These are phyloP conservation scores for Maudiozyma serrabonitensis DNA, from an alignment of 805 yeast genomes.

Conservation along the genomic window DNA sequence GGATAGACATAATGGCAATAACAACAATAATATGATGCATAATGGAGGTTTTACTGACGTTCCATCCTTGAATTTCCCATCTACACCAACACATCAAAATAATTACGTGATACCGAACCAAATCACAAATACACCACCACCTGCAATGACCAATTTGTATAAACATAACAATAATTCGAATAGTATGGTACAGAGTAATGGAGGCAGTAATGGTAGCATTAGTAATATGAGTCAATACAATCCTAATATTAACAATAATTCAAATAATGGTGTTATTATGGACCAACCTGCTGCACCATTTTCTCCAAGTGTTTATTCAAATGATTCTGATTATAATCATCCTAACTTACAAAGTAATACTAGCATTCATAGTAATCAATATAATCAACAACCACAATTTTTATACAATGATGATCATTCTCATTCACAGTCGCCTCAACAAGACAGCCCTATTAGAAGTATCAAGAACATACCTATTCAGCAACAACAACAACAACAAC, in stretches of 20 bases:
- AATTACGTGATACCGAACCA: conserved; percentile 10
- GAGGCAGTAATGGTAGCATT: conserved; percentile 2
- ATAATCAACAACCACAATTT: conserved; percentile 18
- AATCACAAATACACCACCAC: conserved; percentile 19
- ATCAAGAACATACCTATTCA: conserved; percentile 7
- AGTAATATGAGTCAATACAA: conserved; percentile 3
- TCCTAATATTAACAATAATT: conserved; percentile 4
- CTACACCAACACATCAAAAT: conserved; percentile 22
- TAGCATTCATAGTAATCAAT: conserved; percentile 20
- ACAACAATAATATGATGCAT: conserved; percentile 1
- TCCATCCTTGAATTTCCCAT: conserved; percentile 23
- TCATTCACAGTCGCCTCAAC: conserved; percentile 3
- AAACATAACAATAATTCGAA: conserved; percentile 25
- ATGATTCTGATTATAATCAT: conserved; percentile 19
- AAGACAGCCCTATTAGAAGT: conserved; percentile 20
- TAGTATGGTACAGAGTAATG: conserved; percentile 10
- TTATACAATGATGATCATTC: conserved; percentile 6
- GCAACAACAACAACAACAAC: conserved; percentile 14
- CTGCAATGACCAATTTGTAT: conserved; percentile 17
- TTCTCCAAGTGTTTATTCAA: conserved; percentile 25
- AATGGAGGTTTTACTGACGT: conserved; percentile 24
- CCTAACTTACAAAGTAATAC: conserved; percentile 3
- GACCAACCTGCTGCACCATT: conserved; percentile 10
- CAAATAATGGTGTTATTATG: not conserved
- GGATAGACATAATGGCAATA: conserved; percentile 5